Conservation (phyloP, 805 yeast species). For the Cyberlindnera veronae region DNA sequence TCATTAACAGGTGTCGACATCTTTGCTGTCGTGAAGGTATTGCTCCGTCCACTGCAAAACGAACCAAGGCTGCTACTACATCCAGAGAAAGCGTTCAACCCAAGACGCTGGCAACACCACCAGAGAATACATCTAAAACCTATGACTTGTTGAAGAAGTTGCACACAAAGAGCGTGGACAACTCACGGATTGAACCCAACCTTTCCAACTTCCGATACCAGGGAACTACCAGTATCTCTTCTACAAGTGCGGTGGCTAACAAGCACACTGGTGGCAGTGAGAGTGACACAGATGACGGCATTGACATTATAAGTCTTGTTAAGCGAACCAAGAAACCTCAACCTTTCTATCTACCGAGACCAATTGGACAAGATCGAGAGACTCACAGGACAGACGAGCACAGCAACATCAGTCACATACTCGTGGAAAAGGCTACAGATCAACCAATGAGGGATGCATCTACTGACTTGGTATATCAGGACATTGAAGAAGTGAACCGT, state of each 20-base stretch:
- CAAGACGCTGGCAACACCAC: not conserved
- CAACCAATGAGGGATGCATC: not conserved
- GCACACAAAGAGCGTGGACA: slow-evolving; percentile 4
- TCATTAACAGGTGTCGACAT: slow-evolving; percentile 38
- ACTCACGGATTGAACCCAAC: not conserved
- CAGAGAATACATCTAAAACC: no score
- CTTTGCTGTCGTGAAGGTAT: slow-evolving; percentile 46
- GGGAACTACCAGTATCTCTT: not conserved
- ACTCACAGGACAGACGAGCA: not conserved
- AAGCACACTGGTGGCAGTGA: not conserved
- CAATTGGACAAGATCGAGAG: no score
- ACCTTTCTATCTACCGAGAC: no score
- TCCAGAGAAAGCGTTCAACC: no score
- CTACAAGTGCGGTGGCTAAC: not conserved
- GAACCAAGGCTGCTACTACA: not conserved
- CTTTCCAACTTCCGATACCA: not conserved
- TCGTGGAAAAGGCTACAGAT: not conserved
- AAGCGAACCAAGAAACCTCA: no score
- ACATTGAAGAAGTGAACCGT: slow-evolving; percentile 15
- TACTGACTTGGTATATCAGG: slow-evolving; percentile 7
- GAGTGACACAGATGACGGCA: slow-evolving; percentile 1
- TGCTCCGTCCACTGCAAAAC: slow-evolving; percentile 18
- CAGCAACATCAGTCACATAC: not conserved
- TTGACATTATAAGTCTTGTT: slow-evolving; percentile 1
- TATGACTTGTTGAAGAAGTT: slow-evolving; percentile 9